phyloP scores from a whole-genome alignment of 1,284 basidiomycete species.

The Irpex rosettiformis region DNA sequence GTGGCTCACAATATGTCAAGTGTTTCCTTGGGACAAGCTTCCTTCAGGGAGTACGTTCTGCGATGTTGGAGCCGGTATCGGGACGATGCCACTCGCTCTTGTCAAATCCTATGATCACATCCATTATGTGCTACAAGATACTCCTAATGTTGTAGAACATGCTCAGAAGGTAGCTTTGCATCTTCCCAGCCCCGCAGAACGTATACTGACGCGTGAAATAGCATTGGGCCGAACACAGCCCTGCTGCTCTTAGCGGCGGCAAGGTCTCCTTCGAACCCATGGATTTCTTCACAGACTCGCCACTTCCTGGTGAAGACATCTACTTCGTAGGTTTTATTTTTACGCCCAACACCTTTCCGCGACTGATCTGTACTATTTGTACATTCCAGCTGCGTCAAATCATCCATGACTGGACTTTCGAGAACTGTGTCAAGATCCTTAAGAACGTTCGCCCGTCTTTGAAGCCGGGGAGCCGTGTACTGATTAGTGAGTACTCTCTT shows the following conservation, averaged over 20 bases:
- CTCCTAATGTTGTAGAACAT: background rate
- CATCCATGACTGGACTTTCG: constrained; percentile 29
- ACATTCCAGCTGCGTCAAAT: background rate
- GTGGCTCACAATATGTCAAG: constrained; percentile 25
- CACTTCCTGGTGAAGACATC: constrained; percentile 36
- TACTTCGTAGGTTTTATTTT: constrained; percentile 39
- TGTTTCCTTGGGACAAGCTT: constrained; percentile 42
- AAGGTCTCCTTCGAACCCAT: constrained; percentile 36
- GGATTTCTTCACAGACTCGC: constrained; percentile 43
- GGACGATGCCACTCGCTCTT: constrained; percentile 39
- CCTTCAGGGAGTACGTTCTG: constrained; percentile 35
- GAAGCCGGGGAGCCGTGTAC: constrained; percentile 17
- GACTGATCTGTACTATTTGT: background rate
- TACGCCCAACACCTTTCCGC: background rate
- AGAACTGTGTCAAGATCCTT: constrained; percentile 23
- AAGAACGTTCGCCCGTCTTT: constrained; percentile 22
- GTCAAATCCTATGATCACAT: constrained; percentile 38
- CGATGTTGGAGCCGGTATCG: constrained; percentile 48
- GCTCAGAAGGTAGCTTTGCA: background rate
- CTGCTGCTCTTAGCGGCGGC: constrained; percentile 30
- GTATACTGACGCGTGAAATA: constrained; percentile 24
- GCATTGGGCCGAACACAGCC: constrained; percentile 33
- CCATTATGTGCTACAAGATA: constrained; percentile 43
- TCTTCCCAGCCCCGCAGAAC: constrained; percentile 21
- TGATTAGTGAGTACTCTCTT: constrained; percentile 21